These are phyloP conservation scores for Athelia sp. DNA, from an alignment of 1,284 basidiomycete species.

Conservation along the genomic window DNA sequence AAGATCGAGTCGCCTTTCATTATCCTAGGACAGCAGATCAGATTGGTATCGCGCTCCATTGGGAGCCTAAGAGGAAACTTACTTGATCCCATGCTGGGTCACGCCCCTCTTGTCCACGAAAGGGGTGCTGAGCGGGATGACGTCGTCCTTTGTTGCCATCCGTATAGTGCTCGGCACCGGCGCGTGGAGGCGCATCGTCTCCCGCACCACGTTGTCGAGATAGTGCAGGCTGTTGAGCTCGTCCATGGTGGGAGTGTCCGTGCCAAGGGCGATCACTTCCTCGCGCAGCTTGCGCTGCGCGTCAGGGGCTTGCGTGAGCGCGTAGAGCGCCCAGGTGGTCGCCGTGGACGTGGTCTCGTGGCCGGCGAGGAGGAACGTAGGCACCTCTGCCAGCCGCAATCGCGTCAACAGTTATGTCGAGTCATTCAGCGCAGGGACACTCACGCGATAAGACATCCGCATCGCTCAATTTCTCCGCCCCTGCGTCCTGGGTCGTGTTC, in stretches of 20 bases:
- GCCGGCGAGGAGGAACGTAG: constrained; percentile 54
- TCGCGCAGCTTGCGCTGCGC: constrained; percentile 65
- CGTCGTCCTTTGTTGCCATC: constrained; percentile 44
- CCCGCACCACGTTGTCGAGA: constrained; percentile 63
- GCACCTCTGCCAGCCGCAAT: too few relatives aligned
- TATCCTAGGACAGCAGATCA: constrained; percentile 14
- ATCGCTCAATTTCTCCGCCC: constrained; percentile 62
- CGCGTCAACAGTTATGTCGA: too few relatives aligned
- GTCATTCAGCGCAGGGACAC: constrained; percentile 17
- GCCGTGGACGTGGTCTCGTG: constrained; percentile 71
- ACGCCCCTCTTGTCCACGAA: constrained; percentile 36
- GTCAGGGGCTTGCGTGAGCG: constrained; percentile 48
- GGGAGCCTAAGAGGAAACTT: constrained; percentile 2
- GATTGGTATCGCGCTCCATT: neutral
- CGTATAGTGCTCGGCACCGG: constrained; percentile 57
- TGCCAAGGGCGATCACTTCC: constrained; percentile 50
- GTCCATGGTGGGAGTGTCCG: constrained; percentile 56
- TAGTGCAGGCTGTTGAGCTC: constrained; percentile 54
- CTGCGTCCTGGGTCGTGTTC: constrained; percentile 57
- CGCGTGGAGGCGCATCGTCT: constrained; percentile 61
- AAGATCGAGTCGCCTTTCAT: constrained; percentile 40
- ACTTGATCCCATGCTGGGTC: constrained; percentile 29
- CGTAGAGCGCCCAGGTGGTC: constrained; percentile 59
- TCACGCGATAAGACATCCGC: constrained; percentile 72
- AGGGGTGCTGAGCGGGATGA: constrained; percentile 50